phyloP scores from a whole-genome alignment of 2,329 filamentous ascomycete species.

The Geoglossum cookeanum region DNA sequence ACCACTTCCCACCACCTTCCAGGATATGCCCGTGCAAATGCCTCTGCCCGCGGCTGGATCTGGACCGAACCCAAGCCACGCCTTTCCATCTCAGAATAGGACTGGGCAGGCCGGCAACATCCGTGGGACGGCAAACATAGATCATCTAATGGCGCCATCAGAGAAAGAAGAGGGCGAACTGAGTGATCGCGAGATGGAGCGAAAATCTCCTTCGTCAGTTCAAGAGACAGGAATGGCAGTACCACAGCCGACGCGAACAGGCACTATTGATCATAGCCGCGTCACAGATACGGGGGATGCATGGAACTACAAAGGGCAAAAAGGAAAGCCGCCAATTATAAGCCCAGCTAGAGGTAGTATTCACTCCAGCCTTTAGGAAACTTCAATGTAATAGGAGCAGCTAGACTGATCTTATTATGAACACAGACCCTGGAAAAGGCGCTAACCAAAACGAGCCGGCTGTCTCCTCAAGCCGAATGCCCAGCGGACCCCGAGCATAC shows the following conservation, averaged over 20 bases:
- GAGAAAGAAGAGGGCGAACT: conserved; percentile 58
- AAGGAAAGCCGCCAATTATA: conserved; percentile 10
- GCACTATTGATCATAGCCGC: not conserved
- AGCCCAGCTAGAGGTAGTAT: conserved; percentile 5
- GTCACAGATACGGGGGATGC: not conserved
- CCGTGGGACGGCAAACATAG: not conserved
- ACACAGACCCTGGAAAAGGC: not conserved
- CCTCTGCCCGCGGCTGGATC: conserved; percentile 5
- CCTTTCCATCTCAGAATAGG: conserved; percentile 8
- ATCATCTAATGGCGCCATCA: conserved; percentile 14
- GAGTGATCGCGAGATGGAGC: conserved; percentile 44
- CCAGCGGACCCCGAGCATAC: not conserved
- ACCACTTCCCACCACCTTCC: conserved; percentile 13
- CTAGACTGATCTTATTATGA: not conserved
- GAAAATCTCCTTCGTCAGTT: not conserved
- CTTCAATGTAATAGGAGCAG: not conserved
- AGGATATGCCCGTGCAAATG: not conserved
- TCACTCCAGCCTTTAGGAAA: not conserved
- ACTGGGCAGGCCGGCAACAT: not conserved
- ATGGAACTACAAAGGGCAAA: conserved; percentile 9
- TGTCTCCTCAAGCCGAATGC: not conserved
- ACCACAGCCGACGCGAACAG: not conserved
- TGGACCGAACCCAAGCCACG: conserved; percentile 10
- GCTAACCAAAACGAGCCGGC: not conserved
- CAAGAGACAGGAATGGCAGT: not conserved